phyloP scores from a whole-genome alignment of 768 basidiomycete species.

The Sarcomyxa edulis region DNA sequence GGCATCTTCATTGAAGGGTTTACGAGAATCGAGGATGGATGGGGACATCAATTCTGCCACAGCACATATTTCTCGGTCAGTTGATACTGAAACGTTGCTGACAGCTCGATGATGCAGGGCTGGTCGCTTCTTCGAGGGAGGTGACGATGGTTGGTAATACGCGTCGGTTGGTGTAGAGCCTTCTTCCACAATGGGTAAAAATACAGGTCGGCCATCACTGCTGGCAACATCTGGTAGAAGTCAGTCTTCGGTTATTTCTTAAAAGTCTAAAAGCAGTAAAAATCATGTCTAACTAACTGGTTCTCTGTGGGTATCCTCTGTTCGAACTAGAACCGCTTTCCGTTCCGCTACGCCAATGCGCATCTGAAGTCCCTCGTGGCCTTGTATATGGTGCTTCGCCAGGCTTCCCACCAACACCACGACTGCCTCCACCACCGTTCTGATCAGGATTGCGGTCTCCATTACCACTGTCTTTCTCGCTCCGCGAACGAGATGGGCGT shows the following conservation, averaged over 20 bases:
- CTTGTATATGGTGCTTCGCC: conserved; percentile 34
- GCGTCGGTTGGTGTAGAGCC: not conserved
- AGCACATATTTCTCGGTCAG: conserved; percentile 47
- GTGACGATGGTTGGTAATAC: not conserved
- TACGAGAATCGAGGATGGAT: conserved; percentile 17
- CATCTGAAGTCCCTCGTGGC: conserved; percentile 73
- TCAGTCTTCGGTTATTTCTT: too few species aligned
- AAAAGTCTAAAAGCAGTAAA: too few species aligned
- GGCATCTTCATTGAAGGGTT: not conserved
- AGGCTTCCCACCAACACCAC: conserved; percentile 21
- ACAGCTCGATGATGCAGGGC: conserved; percentile 3
- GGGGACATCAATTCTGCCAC: conserved; percentile 43
- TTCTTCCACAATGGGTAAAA: too few species aligned
- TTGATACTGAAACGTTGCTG: conserved; percentile 41
- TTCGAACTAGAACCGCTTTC: conserved; percentile 8
- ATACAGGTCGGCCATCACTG: too few species aligned
- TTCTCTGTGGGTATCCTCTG: conserved; percentile 8
- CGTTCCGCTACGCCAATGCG: conserved; percentile 40
- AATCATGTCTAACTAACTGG: too few species aligned
- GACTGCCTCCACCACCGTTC: conserved; percentile 29
- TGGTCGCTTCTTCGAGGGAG: not conserved
- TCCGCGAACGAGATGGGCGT: conserved; percentile 56
- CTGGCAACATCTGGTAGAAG: too few species aligned
- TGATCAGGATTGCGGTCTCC: conserved; percentile 28
- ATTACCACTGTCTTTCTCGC: conserved; percentile 34